phyloP scores from a whole-genome alignment of 1,139 yeast genomes.

The Pichiaceae sp. region DNA sequence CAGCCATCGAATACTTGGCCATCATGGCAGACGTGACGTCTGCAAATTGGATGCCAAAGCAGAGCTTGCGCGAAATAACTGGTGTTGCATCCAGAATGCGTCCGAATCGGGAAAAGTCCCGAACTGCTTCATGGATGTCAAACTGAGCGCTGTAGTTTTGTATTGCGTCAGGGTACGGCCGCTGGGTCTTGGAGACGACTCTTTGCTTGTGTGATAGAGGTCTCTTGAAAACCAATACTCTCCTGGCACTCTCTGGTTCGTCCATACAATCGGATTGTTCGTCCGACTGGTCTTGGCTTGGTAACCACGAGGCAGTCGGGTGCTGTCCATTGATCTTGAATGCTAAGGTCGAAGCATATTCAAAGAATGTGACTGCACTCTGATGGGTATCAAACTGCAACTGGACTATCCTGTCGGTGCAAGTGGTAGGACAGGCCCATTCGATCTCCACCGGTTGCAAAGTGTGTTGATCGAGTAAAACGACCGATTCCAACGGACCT shows the following conservation, averaged over 20 bases:
- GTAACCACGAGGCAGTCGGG: conserved; percentile 27
- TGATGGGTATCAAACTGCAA: conserved; percentile 44
- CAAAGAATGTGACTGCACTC: conserved; percentile 49
- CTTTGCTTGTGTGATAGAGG: conserved; percentile 14
- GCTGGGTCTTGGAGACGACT: conserved; percentile 4
- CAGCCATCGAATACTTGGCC: conserved; percentile 36
- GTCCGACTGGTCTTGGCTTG: conserved; percentile 2
- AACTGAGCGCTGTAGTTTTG: conserved; percentile 25
- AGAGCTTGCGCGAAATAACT: conserved; percentile 54
- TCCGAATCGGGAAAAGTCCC: conserved; percentile 53
- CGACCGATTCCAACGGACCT: conserved; percentile 43
- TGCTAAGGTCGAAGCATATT: conserved; percentile 46
- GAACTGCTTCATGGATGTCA: conserved; percentile 30
- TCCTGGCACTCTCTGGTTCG: conserved; percentile 19
- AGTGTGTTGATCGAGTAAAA: not conserved
- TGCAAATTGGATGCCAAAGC: conserved; percentile 54
- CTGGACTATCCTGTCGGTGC: conserved; percentile 27
- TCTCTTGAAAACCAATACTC: conserved; percentile 23
- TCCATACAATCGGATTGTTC: conserved; percentile 11
- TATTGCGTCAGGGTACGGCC: conserved; percentile 24
- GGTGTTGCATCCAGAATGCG: conserved; percentile 57
- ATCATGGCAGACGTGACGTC: conserved; percentile 56
- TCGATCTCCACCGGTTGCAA: conserved; percentile 9
- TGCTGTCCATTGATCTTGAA: conserved; percentile 54
- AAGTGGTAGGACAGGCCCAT: conserved; percentile 9